Percentiles rank a stretch among this genome's conserved stretches.
These are phyloP conservation scores for Alternaria consortialis DNA, from an alignment of 2,329 filamentous ascomycete species.

Conservation along the genomic window DNA sequence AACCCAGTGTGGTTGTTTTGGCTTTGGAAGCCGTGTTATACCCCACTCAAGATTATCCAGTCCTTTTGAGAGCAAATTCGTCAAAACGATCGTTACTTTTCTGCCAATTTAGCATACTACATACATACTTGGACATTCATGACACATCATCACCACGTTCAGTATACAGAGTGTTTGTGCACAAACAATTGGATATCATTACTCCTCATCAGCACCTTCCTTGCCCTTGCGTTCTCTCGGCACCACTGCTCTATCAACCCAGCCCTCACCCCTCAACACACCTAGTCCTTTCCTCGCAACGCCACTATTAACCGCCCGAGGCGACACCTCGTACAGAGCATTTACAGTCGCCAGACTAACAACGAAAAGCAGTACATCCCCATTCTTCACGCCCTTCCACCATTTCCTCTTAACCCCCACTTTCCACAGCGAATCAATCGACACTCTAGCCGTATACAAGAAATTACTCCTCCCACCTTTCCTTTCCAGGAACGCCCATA, in stretches of 20 bases:
- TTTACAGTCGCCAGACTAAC: slow-evolving; percentile 80
- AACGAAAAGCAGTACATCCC: slow-evolving; percentile 86
- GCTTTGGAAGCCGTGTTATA: slow-evolving; percentile 25
- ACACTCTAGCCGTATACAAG: slow-evolving; percentile 79
- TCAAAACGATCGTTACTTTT: neutral
- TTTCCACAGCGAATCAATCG: slow-evolving; percentile 87
- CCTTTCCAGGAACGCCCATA: slow-evolving; percentile 83
- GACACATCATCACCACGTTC: neutral
- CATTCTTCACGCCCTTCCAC: slow-evolving; percentile 83
- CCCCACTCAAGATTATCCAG: slow-evolving; percentile 13
- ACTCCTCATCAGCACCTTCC: slow-evolving; percentile 2
- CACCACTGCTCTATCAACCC: slow-evolving; percentile 66
- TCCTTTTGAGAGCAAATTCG: neutral
- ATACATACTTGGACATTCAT: neutral
- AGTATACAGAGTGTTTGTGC: neutral
- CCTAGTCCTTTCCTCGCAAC: slow-evolving; percentile 76
- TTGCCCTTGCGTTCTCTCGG: slow-evolving; percentile 19
- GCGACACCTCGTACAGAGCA: slow-evolving; percentile 76
- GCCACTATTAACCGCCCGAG: slow-evolving; percentile 71
- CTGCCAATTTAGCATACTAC: neutral
- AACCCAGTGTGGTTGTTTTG: neutral
- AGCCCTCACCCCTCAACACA: slow-evolving; percentile 79
- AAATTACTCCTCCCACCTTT: slow-evolving; percentile 69
- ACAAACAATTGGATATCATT: slow-evolving; percentile 8
- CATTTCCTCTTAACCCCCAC: slow-evolving; percentile 89